Base-by-base conservation (phyloP, 2,329 filamentous ascomycete species). In the Bipolaris sorokiniana region DNA sequence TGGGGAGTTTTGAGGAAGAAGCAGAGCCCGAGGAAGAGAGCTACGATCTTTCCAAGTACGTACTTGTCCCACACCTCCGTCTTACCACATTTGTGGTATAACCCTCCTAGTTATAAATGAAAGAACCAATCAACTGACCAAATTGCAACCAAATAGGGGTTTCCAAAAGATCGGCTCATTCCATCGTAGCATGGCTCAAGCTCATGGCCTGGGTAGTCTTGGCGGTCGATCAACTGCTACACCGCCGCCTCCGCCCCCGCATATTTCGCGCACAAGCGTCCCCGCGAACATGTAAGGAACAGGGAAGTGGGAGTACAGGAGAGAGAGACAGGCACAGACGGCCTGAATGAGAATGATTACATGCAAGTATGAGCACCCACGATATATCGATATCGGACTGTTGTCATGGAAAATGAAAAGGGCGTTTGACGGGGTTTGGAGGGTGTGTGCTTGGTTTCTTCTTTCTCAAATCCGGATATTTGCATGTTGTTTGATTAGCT, bases 31-130 rank as follows among this genome's bases (percentile, higher is more conserved):
- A 77, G 47, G 78, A 81, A 41, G 79, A 79, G 50, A 77, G 78
- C 15, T 81, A 81, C 55, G 80, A 82, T 72, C 71, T 82, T 44
- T 78, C 77, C 44, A 82, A 81, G 80, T 82, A 72, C 74, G 79
- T 74, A 48, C 15, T 13, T n/a, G 15, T 22, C 20, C 45, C 3
- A 16, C 18, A 9, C 13, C 18, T 11, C 34, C 13, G 13, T 16
- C 26, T 28, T 45, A 16, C 42, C 26, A 31, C 16, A 7, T 6
- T 18, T 45, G 26, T 33, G 26, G 42, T 33, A 33, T 45, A 45
- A 15, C 18, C n/a, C 7, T 7, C 26, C 7, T 23, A 5, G 5
- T 37, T 7, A 37, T 5, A 20, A 28, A 18, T 34, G 20, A 36
- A n/a, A 18, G 15, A 37, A 4, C 7, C 15, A 3, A 13, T 7